phyloP scores from a whole-genome alignment of 2,329 filamentous ascomycete genomes.

The Knufia petricola region DNA sequence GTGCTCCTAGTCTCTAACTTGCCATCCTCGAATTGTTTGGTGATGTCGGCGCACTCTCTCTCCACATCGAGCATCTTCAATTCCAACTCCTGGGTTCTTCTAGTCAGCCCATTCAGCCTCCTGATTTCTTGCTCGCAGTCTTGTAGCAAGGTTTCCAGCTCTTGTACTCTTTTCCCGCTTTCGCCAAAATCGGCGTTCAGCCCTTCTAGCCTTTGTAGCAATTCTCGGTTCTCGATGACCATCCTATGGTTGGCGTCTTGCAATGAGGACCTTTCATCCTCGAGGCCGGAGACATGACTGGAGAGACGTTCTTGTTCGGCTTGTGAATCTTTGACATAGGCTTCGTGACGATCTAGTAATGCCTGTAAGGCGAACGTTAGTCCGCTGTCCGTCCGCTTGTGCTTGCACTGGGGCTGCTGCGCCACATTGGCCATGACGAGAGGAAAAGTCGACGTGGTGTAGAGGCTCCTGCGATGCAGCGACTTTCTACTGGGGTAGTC shows the following conservation, averaged over 20 bases:
- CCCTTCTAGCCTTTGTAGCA: slow-evolving; percentile 75
- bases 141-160: slow-evolving; percentile 65
- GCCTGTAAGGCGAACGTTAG: slow-evolving; percentile 75
- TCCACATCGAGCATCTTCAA: slow-evolving; percentile 70
- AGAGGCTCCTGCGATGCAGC: slow-evolving; percentile 4
- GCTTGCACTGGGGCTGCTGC: background rate
- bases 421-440: background rate
- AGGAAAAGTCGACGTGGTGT: background rate
- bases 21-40: slow-evolving; percentile 55
- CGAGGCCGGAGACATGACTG: slow-evolving; percentile 60
- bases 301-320: slow-evolving; percentile 67
- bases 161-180: slow-evolving; percentile 69
- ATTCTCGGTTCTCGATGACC: slow-evolving; percentile 69
- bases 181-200: slow-evolving; percentile 71
- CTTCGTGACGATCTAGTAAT: slow-evolving; percentile 81
- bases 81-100: slow-evolving; percentile 69
- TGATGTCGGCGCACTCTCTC: slow-evolving; percentile 65
- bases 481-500: background rate
- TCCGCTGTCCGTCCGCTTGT: slow-evolving; percentile 19
- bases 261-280: slow-evolving; percentile 61
- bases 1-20: slow-evolving; percentile 70
- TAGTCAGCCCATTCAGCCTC: slow-evolving; percentile 61
- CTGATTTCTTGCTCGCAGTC: slow-evolving; percentile 70
- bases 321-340: slow-evolving; percentile 87
- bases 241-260: slow-evolving; percentile 68